These are phyloP conservation scores for Saitozyma sp. DNA, from an alignment of 768 basidiomycete species.

Conservation along the genomic window DNA sequence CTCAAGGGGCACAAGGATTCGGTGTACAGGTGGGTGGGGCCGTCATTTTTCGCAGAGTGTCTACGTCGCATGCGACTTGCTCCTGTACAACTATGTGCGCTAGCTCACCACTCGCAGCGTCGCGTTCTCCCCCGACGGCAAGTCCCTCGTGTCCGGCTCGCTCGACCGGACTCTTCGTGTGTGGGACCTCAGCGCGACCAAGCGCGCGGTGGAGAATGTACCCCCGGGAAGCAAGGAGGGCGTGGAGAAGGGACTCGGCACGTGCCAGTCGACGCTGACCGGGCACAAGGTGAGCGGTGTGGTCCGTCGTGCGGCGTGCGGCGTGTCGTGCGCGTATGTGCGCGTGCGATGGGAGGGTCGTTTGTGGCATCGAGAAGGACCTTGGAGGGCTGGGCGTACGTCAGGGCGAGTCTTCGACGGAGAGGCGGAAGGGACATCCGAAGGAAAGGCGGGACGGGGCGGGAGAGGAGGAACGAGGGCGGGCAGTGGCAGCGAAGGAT, in stretches of 20 bases:
- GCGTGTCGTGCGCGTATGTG: too few relatives aligned
- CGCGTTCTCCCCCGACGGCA: slow-evolving; percentile 90
- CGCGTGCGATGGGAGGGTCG: too few relatives aligned
- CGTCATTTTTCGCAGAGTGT: too few relatives aligned
- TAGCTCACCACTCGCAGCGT: slow-evolving; percentile 54
- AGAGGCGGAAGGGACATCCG: too few relatives aligned
- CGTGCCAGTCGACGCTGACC: slow-evolving; percentile 77
- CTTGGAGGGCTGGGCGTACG: background rate
- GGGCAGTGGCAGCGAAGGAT: too few relatives aligned
- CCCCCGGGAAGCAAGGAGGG: slow-evolving; percentile 37
- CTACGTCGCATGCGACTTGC: background rate
- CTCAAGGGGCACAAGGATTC: slow-evolving; percentile 77
- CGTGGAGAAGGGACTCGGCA: slow-evolving; percentile 54
- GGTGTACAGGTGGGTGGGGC: slow-evolving; percentile 65
- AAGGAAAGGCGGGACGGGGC: too few relatives aligned
- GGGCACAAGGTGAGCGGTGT: slow-evolving; percentile 80
- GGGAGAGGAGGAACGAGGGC: too few relatives aligned
- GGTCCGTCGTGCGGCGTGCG: background rate
- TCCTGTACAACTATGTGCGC: background rate
- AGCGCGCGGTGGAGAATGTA: slow-evolving; percentile 37
- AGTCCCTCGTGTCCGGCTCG: slow-evolving; percentile 82
- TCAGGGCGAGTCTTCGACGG: too few relatives aligned
- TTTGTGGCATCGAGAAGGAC: too few relatives aligned
- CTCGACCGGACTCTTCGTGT: slow-evolving; percentile 84
- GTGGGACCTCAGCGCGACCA: slow-evolving; percentile 68